A percentile compares a stretch with the other conserved stretches of the same genome.
Conservation (phyloP, 305 asterid species). For the Withania somnifera region DNA sequence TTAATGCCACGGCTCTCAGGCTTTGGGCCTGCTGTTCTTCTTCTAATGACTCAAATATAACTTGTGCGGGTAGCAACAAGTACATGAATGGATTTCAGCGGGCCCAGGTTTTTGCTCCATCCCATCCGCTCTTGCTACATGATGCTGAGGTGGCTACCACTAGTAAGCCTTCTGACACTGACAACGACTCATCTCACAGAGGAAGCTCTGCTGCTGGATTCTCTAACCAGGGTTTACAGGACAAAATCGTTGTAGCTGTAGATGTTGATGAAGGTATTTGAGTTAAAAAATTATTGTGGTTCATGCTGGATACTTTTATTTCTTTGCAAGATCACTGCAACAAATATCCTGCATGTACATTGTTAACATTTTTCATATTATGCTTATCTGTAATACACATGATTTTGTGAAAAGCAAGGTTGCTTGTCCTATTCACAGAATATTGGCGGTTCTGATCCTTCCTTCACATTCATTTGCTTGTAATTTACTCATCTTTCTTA, state of each 20-base stretch:
- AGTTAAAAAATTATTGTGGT: neutral
- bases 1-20: too few species aligned
- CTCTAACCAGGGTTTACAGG: constrained; percentile 17
- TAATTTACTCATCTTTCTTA: neutral
- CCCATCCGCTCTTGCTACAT: neutral
- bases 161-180: neutral
- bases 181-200: neutral
- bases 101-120: constrained; percentile 1
- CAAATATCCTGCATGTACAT: neutral
- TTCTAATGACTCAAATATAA: neutral
- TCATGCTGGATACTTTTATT: neutral
- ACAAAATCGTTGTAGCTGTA: constrained; percentile 65
- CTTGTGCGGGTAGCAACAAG: neutral
- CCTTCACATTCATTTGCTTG: neutral
- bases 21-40: constrained; percentile 20
- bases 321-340: neutral
- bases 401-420: neutral
- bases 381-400: neutral
- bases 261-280: constrained; percentile 78
- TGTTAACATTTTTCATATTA: neutral
- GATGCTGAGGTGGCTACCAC: neutral
- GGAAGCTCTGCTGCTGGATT: constrained; percentile 6
- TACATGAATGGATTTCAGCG: neutral
- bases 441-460: neutral
- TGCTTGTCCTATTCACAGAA: neutral